A percentile compares a stretch with the other conserved stretches of the same genome.
These are phyloP conservation scores for Phytophthora citrophthora DNA, from an alignment of 352 stramenopile species.

Conservation along the genomic window DNA sequence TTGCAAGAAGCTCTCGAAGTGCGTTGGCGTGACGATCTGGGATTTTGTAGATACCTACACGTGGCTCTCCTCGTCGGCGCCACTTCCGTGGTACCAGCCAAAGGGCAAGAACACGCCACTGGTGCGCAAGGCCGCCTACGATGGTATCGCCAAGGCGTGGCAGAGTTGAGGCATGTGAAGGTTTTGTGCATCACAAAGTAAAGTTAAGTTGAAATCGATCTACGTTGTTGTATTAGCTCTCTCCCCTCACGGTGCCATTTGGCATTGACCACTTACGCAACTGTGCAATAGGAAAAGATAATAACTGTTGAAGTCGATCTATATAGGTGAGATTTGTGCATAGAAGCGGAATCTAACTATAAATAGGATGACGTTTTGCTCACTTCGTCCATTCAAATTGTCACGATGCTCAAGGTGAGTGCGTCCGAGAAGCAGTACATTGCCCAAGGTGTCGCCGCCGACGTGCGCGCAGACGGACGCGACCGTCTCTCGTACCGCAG, in stretches of 20 bases:
- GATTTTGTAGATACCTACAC: slow-evolving; percentile 30
- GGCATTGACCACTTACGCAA: too few species aligned
- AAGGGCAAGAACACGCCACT: slow-evolving; percentile 17
- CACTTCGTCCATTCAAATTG: slow-evolving; percentile 11
- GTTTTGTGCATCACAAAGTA: neutral
- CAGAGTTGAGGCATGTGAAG: neutral
- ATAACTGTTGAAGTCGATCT: too few species aligned
- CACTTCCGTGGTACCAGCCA: slow-evolving; percentile 28
- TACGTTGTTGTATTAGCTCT: too few species aligned
- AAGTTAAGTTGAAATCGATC: neutral
- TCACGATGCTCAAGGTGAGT: slow-evolving; percentile 78
- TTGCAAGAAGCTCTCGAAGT: slow-evolving; percentile 26
- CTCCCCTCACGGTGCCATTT: too few species aligned
- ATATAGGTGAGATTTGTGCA: too few species aligned
- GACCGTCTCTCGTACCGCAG: slow-evolving; percentile 68
- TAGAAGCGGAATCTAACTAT: neutral
- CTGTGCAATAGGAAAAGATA: too few species aligned
- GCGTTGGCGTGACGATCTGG: slow-evolving; percentile 22
- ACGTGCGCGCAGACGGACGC: slow-evolving; percentile 76
- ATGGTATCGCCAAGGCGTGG: slow-evolving; percentile 18
- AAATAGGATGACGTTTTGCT: neutral
- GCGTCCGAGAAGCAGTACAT: slow-evolving; percentile 80
- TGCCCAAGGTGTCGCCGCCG: slow-evolving; percentile 66
- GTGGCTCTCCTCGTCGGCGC: slow-evolving; percentile 12
- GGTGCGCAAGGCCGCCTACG: slow-evolving; percentile 26